phyloP scores from a whole-genome alignment of 495 filamentous ascomycete species.

The Filosporella fistucella region DNA sequence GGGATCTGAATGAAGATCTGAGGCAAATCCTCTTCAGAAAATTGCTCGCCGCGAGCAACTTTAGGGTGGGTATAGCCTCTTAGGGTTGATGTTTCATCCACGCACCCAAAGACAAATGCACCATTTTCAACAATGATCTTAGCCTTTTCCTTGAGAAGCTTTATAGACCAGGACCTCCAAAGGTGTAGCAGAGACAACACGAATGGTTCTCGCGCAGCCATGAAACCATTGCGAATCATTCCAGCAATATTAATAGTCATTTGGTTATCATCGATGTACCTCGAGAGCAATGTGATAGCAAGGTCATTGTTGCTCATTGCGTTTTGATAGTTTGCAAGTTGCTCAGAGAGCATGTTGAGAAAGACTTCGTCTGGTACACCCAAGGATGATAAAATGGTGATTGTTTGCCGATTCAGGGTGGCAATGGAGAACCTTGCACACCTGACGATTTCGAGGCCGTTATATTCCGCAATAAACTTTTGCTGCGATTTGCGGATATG shows the following conservation, averaged over 20 bases:
- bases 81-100: constrained; percentile 77
- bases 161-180: constrained; percentile 81
- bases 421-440: constrained; percentile 70
- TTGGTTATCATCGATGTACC: constrained; percentile 81
- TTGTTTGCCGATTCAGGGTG: constrained; percentile 84
- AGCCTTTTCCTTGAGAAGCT: constrained; percentile 88
- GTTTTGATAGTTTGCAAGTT: constrained; percentile 58
- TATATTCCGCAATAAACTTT: constrained; percentile 74
- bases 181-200: constrained; percentile 65
- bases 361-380: constrained; percentile 70
- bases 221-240: constrained; percentile 79
- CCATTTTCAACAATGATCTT: constrained; percentile 76
- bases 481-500: constrained; percentile 77
- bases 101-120: constrained; percentile 83
- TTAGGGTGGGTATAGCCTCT: constrained; percentile 55
- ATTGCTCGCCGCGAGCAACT: constrained; percentile 13
- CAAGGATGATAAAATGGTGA: constrained; percentile 73
- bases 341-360: constrained; percentile 54
- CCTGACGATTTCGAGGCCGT: constrained; percentile 78
- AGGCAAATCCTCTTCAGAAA: constrained; percentile 51
- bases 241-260: constrained; percentile 67
- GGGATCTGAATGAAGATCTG: constrained; percentile 86
- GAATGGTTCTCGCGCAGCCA: constrained; percentile 71
- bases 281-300: constrained; percentile 63
- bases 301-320: constrained; percentile 60